Evolutionary conservation across 148 eudicot species (phyloP).

Genomic region (Camellia lanceoleosa): DNA sequence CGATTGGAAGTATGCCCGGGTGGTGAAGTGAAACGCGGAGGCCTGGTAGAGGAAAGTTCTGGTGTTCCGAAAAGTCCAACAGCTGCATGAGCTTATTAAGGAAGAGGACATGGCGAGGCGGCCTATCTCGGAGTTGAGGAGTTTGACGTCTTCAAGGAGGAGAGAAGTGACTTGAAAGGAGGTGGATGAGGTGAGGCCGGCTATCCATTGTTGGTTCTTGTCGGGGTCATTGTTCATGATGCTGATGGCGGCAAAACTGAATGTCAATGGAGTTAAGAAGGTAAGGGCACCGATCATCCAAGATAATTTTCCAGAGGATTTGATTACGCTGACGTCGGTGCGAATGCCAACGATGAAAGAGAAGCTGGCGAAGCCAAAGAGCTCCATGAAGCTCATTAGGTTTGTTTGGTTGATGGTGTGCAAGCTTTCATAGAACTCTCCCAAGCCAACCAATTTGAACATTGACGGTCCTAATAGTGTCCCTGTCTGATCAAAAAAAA

Average conservation of each 20-base stretch:
- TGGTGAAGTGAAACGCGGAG: too few species aligned
- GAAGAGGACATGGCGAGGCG: background rate
- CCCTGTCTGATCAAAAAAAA: background rate
- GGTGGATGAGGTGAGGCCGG: background rate
- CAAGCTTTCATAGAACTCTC: background rate
- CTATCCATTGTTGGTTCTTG: too few species aligned
- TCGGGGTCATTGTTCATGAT: too few species aligned
- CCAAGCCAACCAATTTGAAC: background rate
- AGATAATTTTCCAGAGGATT: background rate
- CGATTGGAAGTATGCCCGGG: background rate
- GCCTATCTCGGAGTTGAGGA: conserved; percentile 6
- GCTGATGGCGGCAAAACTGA: too few species aligned
- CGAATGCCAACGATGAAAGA: background rate
- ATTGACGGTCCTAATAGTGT: conserved; percentile 1
- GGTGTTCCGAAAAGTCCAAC: too few species aligned
- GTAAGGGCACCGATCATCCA: background rate
- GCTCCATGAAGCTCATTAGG: background rate
- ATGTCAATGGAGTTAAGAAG: background rate
- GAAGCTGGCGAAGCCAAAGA: background rate
- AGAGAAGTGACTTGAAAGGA: background rate
- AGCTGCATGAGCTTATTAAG: background rate
- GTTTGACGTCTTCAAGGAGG: conserved; percentile 8
- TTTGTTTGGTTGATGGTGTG: background rate
- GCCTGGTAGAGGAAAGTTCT: too few species aligned
- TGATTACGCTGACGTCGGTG: background rate